Evolutionary conservation across 805 yeast genomes (phyloP).

Genomic region (Saccharomycopsis selenospora): DNA sequence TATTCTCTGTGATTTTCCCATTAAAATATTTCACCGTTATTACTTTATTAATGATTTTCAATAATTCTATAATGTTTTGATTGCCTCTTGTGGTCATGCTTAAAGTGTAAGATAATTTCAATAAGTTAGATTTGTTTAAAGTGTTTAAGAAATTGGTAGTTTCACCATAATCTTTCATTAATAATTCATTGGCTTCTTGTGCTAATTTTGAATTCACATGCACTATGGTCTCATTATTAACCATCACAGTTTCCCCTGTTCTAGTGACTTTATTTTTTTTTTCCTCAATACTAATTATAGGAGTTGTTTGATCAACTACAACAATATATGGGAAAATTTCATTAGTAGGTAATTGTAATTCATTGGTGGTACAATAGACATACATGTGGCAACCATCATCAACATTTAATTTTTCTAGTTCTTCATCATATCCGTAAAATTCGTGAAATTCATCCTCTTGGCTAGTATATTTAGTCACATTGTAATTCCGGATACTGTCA

Average conservation of each 20-base stretch:
- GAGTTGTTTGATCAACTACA: constrained; percentile 6
- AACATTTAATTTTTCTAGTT: constrained; percentile 12
- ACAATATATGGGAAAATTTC: constrained; percentile 15
- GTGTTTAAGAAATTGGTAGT: constrained; percentile 11
- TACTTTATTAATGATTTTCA: constrained; percentile 11
- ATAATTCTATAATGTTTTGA: constrained; percentile 1
- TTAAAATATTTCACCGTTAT: constrained; percentile 8
- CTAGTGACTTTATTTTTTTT: neutral
- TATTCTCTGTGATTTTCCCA: neutral
- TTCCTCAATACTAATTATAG: neutral
- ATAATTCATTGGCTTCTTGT: constrained; percentile 14
- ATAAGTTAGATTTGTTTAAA: constrained; percentile 12
- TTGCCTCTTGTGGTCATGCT: constrained; percentile 12
- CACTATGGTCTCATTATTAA: neutral
- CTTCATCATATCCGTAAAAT: constrained; percentile 5
- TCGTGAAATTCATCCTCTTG: constrained; percentile 11
- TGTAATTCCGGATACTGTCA: constrained; percentile 11
- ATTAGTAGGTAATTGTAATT: constrained; percentile 6
- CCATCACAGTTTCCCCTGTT: constrained; percentile 1
- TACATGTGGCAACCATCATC: constrained; percentile 21
- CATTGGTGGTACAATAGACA: constrained; percentile 10
- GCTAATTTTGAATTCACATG: constrained; percentile 12
- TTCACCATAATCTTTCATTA: constrained; percentile 18
- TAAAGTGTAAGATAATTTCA: constrained; percentile 13
- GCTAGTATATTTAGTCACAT: constrained; percentile 3